Evolutionary conservation across 148 eudicot genomes (phyloP).

Genomic region (Chenopodium formosanum): DNA sequence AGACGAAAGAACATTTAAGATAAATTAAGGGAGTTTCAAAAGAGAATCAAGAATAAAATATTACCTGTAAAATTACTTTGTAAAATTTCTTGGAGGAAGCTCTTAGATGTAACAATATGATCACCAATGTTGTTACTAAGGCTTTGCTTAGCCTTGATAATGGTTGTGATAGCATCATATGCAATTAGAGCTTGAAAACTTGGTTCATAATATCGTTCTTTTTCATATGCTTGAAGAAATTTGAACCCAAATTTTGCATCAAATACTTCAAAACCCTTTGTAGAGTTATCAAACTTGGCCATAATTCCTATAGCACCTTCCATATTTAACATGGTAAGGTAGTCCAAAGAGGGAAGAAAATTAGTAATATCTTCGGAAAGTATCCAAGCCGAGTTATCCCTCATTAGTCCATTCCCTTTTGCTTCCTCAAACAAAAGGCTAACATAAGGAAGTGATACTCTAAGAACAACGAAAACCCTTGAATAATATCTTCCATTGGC

Average conservation of each 20-base stretch:
- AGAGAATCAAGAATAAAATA: too few relatives aligned
- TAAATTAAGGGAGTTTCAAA: too few relatives aligned
- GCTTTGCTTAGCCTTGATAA: constrained; percentile 25
- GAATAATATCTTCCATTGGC: constrained; percentile 3
- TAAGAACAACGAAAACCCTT: constrained; percentile 34
- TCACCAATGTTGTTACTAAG: not conserved
- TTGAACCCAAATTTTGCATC: constrained; percentile 26
- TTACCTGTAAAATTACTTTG: constrained; percentile 24
- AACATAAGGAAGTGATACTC: constrained; percentile 17
- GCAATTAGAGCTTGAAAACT: constrained; percentile 45
- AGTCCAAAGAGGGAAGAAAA: constrained; percentile 20
- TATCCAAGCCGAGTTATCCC: constrained; percentile 31
- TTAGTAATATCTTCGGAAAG: constrained; percentile 9
- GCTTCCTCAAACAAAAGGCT: constrained; percentile 29
- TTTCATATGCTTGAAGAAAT: constrained; percentile 25
- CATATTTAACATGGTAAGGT: not conserved
- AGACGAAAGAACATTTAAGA: too few relatives aligned
- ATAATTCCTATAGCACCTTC: constrained; percentile 32
- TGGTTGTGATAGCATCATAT: constrained; percentile 36
- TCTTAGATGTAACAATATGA: constrained; percentile 3
- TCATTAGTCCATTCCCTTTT: constrained; percentile 15
- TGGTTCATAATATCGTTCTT: constrained; percentile 31
- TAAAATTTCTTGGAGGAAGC: constrained; percentile 27
- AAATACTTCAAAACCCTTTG: constrained; percentile 19
- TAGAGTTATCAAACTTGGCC: constrained; percentile 27